Conservation (phyloP, 2,329 filamentous ascomycete species). For the Aschersonia sp. region DNA sequence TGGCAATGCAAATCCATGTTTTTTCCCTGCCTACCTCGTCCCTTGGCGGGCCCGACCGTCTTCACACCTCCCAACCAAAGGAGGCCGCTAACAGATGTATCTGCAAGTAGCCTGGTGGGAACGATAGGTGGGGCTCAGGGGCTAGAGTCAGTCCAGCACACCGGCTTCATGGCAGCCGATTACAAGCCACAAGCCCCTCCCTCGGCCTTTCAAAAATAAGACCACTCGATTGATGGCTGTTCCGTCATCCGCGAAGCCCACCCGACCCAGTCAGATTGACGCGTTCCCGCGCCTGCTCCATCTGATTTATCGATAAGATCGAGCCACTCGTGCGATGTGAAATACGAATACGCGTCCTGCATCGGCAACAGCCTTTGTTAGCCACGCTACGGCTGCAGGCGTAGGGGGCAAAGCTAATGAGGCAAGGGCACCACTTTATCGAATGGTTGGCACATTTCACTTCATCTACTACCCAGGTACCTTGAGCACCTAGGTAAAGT, state of each 20-base stretch:
- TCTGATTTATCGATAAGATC: conserved; percentile 1
- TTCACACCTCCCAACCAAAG: not conserved
- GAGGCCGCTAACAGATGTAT: not conserved
- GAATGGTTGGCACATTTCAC: too few species aligned
- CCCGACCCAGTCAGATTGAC: not conserved
- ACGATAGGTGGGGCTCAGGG: too few species aligned
- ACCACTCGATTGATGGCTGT: conserved; percentile 12
- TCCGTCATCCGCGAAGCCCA: conserved; percentile 4
- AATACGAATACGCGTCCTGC: conserved; percentile 3
- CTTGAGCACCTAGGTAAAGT: too few species aligned
- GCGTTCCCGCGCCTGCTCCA: conserved; percentile 14
- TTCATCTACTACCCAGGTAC: too few species aligned
- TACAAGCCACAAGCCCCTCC: too few species aligned
- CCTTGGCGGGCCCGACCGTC: not conserved
- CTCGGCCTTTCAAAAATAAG: conserved; percentile 12
- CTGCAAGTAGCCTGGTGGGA: not conserved
- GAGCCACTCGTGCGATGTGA: not conserved
- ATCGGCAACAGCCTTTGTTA: not conserved
- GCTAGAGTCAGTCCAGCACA: too few species aligned
- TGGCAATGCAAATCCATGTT: not conserved
- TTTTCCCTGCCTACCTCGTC: conserved; percentile 1
- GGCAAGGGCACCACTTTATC: not conserved
- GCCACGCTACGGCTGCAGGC: not conserved
- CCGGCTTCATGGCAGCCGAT: too few species aligned
- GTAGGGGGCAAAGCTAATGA: not conserved